phyloP scores from a whole-genome alignment of 176 grass and related monocot genomes.

The Areca catechu region DNA sequence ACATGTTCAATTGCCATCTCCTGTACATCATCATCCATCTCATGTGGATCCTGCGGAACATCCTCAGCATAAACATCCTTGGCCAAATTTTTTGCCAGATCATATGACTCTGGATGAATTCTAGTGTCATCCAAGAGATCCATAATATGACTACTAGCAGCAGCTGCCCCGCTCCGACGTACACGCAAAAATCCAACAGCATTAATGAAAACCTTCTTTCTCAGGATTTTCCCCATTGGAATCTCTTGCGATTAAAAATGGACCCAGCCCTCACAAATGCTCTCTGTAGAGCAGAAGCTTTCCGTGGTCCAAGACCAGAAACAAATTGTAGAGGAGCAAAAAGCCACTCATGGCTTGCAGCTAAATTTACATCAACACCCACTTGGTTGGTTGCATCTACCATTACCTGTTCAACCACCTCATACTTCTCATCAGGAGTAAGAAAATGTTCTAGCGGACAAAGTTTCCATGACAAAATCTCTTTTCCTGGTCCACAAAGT shows the following conservation, averaged over 20 bases:
- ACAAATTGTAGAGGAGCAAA: constrained; percentile 87
- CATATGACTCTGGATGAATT: constrained; percentile 97
- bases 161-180: constrained; percentile 61
- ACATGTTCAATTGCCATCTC: constrained; percentile 90
- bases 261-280: constrained; percentile 82
- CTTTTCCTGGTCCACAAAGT: constrained; percentile 84
- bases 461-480: constrained; percentile 96
- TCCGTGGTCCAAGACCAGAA: constrained; percentile 77
- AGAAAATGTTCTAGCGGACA: constrained; percentile 78
- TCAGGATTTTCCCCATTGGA: constrained; percentile 42
- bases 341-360: constrained; percentile 95
- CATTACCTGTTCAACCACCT: constrained; percentile 95
- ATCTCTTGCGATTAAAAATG: constrained; percentile 79
- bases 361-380: constrained; percentile 90
- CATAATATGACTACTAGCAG: constrained; percentile 63
- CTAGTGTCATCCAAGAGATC: constrained; percentile 95
- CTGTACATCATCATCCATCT: constrained; percentile 70
- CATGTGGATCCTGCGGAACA: constrained; percentile 44
- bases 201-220: constrained; percentile 92
- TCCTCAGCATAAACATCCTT: constrained; percentile 59
- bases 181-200: constrained; percentile 83
- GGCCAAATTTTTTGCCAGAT: constrained; percentile 73
- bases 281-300: constrained; percentile 78
- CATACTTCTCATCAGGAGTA: constrained; percentile 85
- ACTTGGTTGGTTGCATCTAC: constrained; percentile 88